Evolutionary conservation across 2,329 filamentous ascomycete species (phyloP), one percentile per base, ranked within the genome.

Genomic region (Fusarium sp.): DNA sequence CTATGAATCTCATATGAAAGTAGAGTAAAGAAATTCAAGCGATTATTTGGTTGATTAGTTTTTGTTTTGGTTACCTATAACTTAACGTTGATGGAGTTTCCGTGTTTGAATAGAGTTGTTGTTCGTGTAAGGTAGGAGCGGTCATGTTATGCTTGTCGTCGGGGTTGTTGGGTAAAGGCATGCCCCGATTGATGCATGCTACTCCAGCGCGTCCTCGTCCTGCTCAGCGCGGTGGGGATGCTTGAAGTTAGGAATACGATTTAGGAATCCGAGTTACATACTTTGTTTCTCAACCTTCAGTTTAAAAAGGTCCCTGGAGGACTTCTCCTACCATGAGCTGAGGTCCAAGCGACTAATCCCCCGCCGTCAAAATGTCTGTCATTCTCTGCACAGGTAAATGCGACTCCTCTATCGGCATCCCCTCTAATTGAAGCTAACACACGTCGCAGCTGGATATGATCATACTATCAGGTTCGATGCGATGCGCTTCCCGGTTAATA

Each of bases 351-450:
- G 55, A 62, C 44, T 61, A 21, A 64, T 61, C 58, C 39, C 17
- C 44, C 45, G 26, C 32, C 56, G 57, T 68, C 71, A 68, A 66
- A 67, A 88, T 88, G 86, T 88, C 86, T 73, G 86, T 88, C 71
- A 88, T 88, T 79, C 83, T 88, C 64, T 88, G 86, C 74, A 88
- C 86, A 76, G 86, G 86, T 88, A 80, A 70, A 71, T n/a, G 39
- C 52, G 52, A 48, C 28, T 36, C n/a, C 47, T 58, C 49, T n/a
- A 32, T 28, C 28, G 11, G 39, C 26, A 47, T 23, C 19, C 42
- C 19, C 42, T 49, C 34, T 36, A 34, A 47, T 49, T 17, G 51
- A 51, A 53, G 63, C 73, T 77, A 70, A 73, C 54, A 49, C 49
- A 52, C 54, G 19, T 36, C 48, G 28, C 58, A 88, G 86, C 86